Evolutionary conservation across 2,329 filamentous ascomycete species (phyloP).

Genomic region (Didymella exigua): DNA sequence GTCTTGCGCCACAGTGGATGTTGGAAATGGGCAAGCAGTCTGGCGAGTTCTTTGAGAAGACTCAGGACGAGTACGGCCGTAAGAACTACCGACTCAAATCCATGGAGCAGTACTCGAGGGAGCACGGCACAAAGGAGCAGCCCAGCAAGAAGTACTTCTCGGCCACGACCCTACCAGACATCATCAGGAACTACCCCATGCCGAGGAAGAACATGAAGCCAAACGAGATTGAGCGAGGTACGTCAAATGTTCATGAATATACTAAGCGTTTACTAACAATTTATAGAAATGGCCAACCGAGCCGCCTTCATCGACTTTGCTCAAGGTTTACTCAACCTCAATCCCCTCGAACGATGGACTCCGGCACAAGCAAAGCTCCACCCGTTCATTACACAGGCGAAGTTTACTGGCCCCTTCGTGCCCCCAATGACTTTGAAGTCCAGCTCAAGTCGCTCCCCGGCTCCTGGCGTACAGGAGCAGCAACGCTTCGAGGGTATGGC

Average conservation of each 20-base stretch:
- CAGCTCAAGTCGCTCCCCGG: conserved; percentile 83
- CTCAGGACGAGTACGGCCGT: conserved; percentile 87
- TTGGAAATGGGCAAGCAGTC: conserved; percentile 98
- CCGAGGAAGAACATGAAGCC: conserved; percentile 99
- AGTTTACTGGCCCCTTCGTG: conserved; percentile 94
- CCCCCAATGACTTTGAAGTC: conserved; percentile 96
- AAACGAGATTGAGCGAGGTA: conserved; percentile 93
- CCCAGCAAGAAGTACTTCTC: conserved; percentile 99
- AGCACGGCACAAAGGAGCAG: conserved; percentile 96
- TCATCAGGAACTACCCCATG: conserved; percentile 98
- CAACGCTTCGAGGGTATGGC: conserved; percentile 92
- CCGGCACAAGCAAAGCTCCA: conserved; percentile 97
- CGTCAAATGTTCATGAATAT: conserved; percentile 26
- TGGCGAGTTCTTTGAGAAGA: conserved; percentile 95
- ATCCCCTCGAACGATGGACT: conserved; percentile 95
- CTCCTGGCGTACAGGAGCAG: conserved; percentile 92
- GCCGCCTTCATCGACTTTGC: conserved; percentile 98
- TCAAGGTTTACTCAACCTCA: conserved; percentile 88
- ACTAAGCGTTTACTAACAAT: conserved; percentile 15
- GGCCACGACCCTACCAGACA: conserved; percentile 90
- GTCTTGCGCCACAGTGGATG: conserved; percentile 97
- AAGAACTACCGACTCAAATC: conserved; percentile 91
- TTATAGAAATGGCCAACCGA: conserved; percentile 94
- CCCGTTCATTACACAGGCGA: conserved; percentile 97
- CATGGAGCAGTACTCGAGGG: conserved; percentile 96